Conservation (phyloP, 192 early-diverging fungal species). For the Phlyctochytrium arcticum region DNA sequence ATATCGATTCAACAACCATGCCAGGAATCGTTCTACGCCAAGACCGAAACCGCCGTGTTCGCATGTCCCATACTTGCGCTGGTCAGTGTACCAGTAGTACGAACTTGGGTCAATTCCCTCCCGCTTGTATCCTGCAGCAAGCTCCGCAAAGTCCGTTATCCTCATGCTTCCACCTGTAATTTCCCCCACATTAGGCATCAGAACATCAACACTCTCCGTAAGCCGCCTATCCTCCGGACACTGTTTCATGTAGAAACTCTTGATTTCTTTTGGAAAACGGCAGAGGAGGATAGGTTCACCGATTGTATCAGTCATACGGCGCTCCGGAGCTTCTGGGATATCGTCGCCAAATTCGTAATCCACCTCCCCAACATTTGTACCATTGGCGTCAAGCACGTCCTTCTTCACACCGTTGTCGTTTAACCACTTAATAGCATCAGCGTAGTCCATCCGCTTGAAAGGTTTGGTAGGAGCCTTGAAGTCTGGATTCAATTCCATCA, state of each 20-base stretch:
- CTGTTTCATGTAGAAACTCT: slow-evolving; percentile 98
- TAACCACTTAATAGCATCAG: slow-evolving; percentile 90
- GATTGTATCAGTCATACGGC: slow-evolving; percentile 97
- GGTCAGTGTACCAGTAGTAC: slow-evolving; percentile 97
- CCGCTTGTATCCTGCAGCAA: slow-evolving; percentile 77
- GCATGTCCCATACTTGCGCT: slow-evolving; percentile 94
- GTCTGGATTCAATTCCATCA: slow-evolving; percentile 84
- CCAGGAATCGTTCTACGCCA: slow-evolving; percentile 92
- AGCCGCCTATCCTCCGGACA: slow-evolving; percentile 73
- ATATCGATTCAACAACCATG: slow-evolving; percentile 87
- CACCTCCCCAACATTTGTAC: slow-evolving; percentile 42
- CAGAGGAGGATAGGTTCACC: slow-evolving; percentile 87
- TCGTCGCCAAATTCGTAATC: slow-evolving; percentile 96
- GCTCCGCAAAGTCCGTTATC: slow-evolving; percentile 76
- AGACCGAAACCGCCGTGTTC: slow-evolving; percentile 97
- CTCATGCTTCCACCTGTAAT: slow-evolving; percentile 97
- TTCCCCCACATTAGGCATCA: slow-evolving; percentile 97
- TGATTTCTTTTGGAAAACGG: slow-evolving; percentile 93
- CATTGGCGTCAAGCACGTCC: slow-evolving; percentile 64
- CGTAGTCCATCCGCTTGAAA: slow-evolving; percentile 92
- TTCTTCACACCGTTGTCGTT: slow-evolving; percentile 83
- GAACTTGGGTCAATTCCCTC: slow-evolving; percentile 87
- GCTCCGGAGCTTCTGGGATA: slow-evolving; percentile 96
- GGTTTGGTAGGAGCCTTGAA: slow-evolving; percentile 80
- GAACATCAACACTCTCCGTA: slow-evolving; percentile 93